Conservation (phyloP, 2,329 filamentous ascomycete genomes). For the Talaromyces sp. region DNA sequence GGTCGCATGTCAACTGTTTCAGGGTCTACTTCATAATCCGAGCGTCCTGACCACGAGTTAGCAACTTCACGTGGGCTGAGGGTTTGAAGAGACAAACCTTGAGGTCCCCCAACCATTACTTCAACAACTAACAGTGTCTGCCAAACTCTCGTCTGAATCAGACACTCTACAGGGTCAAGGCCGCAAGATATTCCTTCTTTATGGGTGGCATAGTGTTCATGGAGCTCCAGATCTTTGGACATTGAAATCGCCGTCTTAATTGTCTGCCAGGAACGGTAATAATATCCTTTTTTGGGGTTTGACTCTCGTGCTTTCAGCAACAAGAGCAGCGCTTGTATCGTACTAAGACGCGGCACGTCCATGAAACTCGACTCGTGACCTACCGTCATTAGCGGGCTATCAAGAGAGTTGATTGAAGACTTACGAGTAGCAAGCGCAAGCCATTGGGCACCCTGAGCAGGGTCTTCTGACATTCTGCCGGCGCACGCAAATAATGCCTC, state of each 20-base stretch:
- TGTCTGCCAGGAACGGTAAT: conserved; percentile 96
- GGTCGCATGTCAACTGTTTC: conserved; percentile 74
- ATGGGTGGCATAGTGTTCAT: conserved; percentile 82
- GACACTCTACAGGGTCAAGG: conserved; percentile 68
- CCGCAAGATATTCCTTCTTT: conserved; percentile 68
- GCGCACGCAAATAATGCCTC: conserved; percentile 91
- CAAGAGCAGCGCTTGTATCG: conserved; percentile 83
- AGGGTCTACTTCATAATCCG: conserved; percentile 70
- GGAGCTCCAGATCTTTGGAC: conserved; percentile 84
- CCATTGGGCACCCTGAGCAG: conserved; percentile 85
- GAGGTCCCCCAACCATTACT: conserved; percentile 87
- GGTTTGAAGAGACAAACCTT: conserved; percentile 59
- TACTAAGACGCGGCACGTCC: conserved; percentile 85
- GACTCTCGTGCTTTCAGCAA: conserved; percentile 87
- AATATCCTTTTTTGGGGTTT: conserved; percentile 90
- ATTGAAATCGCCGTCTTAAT: conserved; percentile 89
- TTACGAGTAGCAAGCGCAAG: conserved; percentile 81
- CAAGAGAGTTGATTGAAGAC: conserved; percentile 27
- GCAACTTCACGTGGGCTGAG: background rate
- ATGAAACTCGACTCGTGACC: conserved; percentile 91
- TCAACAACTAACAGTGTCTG: conserved; percentile 83
- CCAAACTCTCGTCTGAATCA: conserved; percentile 84
- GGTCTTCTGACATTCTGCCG: conserved; percentile 76
- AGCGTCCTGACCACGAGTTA: conserved; percentile 57
- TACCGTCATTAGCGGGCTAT: conserved; percentile 34